Base-by-base conservation (phyloP, 2,329 filamentous ascomycete genomes). In the Diaporthe vaccinii region DNA sequence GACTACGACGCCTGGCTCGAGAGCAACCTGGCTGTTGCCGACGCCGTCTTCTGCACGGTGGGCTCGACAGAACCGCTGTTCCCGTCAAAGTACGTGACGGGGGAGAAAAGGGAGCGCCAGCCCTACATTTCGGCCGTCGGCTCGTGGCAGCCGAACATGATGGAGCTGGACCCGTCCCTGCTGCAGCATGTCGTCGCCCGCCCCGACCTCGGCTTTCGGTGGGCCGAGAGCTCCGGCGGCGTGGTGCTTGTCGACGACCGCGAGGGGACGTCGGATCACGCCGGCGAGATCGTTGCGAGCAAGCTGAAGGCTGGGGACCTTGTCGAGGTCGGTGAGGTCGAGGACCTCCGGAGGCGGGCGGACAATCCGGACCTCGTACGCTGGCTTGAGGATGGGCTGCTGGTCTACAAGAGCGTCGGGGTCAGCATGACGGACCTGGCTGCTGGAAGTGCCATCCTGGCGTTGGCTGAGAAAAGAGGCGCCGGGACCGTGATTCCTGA, bases 401-500 rank as follows among this genome's bases (percentile, higher is more conserved):
- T 93, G 0, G 89, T 94, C 46, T 94, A 92, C 80, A 94, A 94
- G 86, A 90, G 90, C 78, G 91, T 94, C 4, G 92, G 92, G 0
- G 81, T 93, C 73, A 92, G 91, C 0, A 80, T 94, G 76, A 93
- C 93, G 91, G 92, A 94, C 83, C 84, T 94, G 49, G 89, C 91
- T 3, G 90, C 62, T 20, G 62, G 22, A 1, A 53, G 20, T 28
- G 62, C 62, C 62, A 68, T 68, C 62, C 31, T 93, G 8, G 92
- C 20, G 12, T 28, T 68, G 46, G 62, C 62, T 12, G 62, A 68
- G 62, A 53, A 53, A 36, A n/a, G 46, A 39, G 46, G n/a, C 34
- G 28, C 46, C 4, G 62, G 62, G 46, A 68, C 46, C 31, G 20
- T 22, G 46, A 68, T 68, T 28, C 62, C 62, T 8, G 62, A 68